A percentile compares a stretch with the other conserved stretches of the same genome.
phyloP scores from a whole-genome alignment of 2,329 filamentous ascomycete species.

The Ophiostoma australiae region DNA sequence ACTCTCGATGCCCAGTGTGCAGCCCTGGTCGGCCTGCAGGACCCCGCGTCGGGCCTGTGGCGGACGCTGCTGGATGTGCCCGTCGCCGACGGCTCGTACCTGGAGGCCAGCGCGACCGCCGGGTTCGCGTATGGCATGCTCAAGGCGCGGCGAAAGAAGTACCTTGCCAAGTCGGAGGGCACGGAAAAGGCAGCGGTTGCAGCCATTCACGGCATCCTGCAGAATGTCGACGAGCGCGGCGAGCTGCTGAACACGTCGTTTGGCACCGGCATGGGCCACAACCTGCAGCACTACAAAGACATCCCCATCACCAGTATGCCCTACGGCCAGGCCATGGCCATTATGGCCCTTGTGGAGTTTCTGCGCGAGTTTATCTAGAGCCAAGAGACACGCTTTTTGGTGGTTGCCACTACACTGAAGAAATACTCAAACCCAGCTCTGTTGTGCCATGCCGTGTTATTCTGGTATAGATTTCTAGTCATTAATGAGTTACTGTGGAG shows the following conservation, averaged over 20 bases:
- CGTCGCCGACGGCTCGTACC: constrained; percentile 63
- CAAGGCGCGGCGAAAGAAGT: constrained; percentile 65
- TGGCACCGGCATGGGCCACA: constrained; percentile 70
- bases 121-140: constrained; percentile 77
- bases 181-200: constrained; percentile 53
- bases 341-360: constrained; percentile 74
- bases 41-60: constrained; percentile 59
- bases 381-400: not conserved
- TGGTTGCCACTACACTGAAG: too few relatives aligned
- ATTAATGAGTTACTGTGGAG: too few relatives aligned
- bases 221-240: constrained; percentile 60
- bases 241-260: constrained; percentile 72
- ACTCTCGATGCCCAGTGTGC: constrained; percentile 65
- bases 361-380: constrained; percentile 50
- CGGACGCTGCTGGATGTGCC: constrained; percentile 67
- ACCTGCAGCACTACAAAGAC: constrained; percentile 70
- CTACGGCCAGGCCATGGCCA: constrained; percentile 79
- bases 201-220: constrained; percentile 62
- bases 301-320: constrained; percentile 76
- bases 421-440: too few relatives aligned
- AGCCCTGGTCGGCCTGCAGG: constrained; percentile 58
- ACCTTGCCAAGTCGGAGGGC: constrained; percentile 55
- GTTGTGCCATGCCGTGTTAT: too few relatives aligned
- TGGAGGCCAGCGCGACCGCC: constrained; percentile 71
- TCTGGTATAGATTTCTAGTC: too few relatives aligned